A percentile compares a stretch with the other conserved stretches of the same genome.
Evolutionary conservation across 352 stramenopile genomes (phyloP).

Genomic region (Pythium apleroticum): DNA sequence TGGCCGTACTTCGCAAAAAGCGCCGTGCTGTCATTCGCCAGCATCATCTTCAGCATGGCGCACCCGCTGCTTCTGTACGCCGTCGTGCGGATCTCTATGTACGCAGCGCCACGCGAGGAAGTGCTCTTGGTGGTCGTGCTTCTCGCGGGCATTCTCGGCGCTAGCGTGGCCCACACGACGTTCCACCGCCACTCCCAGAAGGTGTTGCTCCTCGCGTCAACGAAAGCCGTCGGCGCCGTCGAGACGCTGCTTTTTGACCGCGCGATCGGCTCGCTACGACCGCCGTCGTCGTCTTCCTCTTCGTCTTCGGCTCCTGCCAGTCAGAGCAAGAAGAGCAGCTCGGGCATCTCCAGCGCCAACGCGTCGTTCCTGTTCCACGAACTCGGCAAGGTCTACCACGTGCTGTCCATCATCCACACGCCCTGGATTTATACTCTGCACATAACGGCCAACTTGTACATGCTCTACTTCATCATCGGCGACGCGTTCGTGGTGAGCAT

Average conservation of each 20-base stretch:
- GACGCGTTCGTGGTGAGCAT: slow-evolving; percentile 27
- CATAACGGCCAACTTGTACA: slow-evolving; percentile 15
- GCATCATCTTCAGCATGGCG: slow-evolving; percentile 18
- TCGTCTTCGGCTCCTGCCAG: background rate
- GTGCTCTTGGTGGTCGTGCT: slow-evolving; percentile 12
- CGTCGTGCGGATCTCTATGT: slow-evolving; percentile 20
- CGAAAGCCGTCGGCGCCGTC: slow-evolving; percentile 22
- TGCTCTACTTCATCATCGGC: slow-evolving; percentile 25
- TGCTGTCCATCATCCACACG: slow-evolving; percentile 22
- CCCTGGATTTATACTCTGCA: slow-evolving; percentile 19
- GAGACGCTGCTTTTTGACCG: slow-evolving; percentile 26
- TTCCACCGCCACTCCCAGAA: slow-evolving; percentile 17
- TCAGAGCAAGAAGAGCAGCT: background rate
- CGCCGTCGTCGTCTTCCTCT: background rate
- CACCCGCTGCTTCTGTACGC: slow-evolving; percentile 26
- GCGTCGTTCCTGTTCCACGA: slow-evolving; percentile 29
- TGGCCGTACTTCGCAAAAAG: slow-evolving; percentile 16
- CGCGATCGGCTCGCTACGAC: slow-evolving; percentile 1
- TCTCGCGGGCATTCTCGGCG: slow-evolving; percentile 6
- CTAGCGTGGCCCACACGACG: background rate
- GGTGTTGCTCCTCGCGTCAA: slow-evolving; percentile 13
- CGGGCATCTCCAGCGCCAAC: background rate
- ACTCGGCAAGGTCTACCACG: slow-evolving; percentile 26
- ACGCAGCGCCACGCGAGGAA: background rate
- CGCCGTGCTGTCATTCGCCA: slow-evolving; percentile 12